Conservation (phyloP, 495 filamentous ascomycete genomes). For the Astrocystis sublimbata region DNA sequence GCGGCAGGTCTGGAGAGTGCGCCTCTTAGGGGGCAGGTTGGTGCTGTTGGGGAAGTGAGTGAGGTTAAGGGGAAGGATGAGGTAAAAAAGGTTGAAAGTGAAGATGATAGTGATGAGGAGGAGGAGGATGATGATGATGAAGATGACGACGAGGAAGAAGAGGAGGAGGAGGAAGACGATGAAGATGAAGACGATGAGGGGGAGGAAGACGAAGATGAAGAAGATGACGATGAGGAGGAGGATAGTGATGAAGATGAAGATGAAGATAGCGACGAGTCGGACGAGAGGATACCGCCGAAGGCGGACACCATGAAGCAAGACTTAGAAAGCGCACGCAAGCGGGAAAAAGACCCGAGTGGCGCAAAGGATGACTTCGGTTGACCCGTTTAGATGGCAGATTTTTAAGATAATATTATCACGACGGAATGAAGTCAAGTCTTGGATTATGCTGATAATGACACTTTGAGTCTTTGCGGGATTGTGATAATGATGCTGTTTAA, state of each 20-base stretch:
- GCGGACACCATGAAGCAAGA: too few relatives aligned
- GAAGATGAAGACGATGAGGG: neutral
- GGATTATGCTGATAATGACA: neutral
- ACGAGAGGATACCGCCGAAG: too few relatives aligned
- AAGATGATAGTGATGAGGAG: neutral
- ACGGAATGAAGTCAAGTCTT: neutral
- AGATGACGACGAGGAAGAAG: neutral
- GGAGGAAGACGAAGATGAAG: neutral
- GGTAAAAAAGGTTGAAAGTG: neutral
- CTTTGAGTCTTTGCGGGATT: too few relatives aligned
- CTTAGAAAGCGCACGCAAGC: neutral
- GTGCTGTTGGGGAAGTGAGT: constrained; percentile 1
- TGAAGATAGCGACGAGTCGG: too few relatives aligned
- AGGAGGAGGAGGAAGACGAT: constrained; percentile 1
- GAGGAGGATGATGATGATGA: neutral
- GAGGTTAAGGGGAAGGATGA: constrained; percentile 3
- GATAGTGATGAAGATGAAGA: too few relatives aligned
- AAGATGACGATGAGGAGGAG: neutral
- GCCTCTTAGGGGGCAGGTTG: constrained; percentile 39
- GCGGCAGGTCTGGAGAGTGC: constrained; percentile 47
- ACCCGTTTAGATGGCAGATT: neutral
- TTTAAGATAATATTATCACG: too few relatives aligned
- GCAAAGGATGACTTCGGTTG: constrained; percentile 23
- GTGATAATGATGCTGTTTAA: neutral
- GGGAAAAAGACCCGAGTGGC: neutral